Conservation (phyloP, 116 monocot genomes). For the Zostera marina region DNA sequence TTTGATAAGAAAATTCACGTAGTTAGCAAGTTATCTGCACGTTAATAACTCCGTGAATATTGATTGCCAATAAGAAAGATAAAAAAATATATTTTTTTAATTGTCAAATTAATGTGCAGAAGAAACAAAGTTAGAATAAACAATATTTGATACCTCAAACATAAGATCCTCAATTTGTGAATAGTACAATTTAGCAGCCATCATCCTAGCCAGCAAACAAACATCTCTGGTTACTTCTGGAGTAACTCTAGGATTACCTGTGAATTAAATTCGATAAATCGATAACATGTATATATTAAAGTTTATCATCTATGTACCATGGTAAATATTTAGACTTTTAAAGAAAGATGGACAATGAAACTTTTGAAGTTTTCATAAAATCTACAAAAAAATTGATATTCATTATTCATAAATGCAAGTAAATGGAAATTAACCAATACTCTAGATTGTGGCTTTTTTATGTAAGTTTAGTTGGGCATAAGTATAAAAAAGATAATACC, state of each 20-base stretch:
- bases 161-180: slow-evolving; percentile 95
- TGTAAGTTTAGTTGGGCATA: neutral
- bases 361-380: no score
- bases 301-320: no score
- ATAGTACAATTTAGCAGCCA: slow-evolving; percentile 91
- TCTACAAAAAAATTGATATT: no score
- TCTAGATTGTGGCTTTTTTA: neutral
- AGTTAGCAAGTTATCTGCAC: no score
- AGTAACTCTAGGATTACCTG: slow-evolving; percentile 97
- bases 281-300: neutral
- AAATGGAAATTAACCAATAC: no score
- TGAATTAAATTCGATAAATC: neutral
- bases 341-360: no score
- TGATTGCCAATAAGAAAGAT: no score
- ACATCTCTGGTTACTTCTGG: slow-evolving; percentile 98
- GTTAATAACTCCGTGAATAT: no score
- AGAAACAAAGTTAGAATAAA: neutral
- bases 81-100: neutral
- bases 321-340: no score
- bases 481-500: slow-evolving; percentile 28
- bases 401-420: no score
- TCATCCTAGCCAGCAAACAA: slow-evolving; percentile 93
- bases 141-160: slow-evolving; percentile 69
- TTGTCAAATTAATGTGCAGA: neutral
- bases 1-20: neutral